Base-by-base conservation (phyloP, 352 stramenopile genomes). In the Globisporangium solare region DNA sequence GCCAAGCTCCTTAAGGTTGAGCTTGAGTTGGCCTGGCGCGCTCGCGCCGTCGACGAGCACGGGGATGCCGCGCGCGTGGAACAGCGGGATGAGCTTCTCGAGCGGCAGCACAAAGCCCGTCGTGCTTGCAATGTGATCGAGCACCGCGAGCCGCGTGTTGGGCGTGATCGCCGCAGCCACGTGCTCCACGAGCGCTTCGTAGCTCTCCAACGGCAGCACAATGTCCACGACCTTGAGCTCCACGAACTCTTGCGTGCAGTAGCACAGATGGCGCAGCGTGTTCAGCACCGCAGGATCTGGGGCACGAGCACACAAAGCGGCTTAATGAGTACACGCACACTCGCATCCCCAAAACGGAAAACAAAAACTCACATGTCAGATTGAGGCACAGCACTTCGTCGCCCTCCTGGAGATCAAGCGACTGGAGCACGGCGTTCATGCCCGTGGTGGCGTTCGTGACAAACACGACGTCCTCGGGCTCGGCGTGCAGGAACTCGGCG, bases 331-430 rank as follows among this genome's bases (percentile, higher is more conserved):
- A 13, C 31, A 54, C 54, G 7, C 21, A 49, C n/a, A 27, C 24
- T 27, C 24, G 24, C 5, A 31, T 42, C 18, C 47, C n/a, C n/a
- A n/a, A 39, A 27, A 35, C 5, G 10, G 0, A 56, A 11, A 4
- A 6, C 24, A 27, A 27, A 27, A 43, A 73, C 78, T 64, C 76
- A 92, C 79, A 94, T n/a, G 84, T 92, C 17, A 90, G 67, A 68
- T 88, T 92, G 17, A 94, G 76, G 69, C 82, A 94, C 50, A 94
- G 63, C 54, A 94, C 83, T 85, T 94, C 83, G 55, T 94, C 84
- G 55, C 85, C 83, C 41, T 92, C 85, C 66, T 94, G 82, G 47
- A 94, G 72, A 66, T 94, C 83, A 18, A 94, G 71, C 21, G 82
- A 92, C 57, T 86, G 80, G 18, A 94, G 68, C 58, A 94, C 82